Base-by-base conservation (phyloP, 176 grass and related monocot genomes). In the Poa pratensis region DNA sequence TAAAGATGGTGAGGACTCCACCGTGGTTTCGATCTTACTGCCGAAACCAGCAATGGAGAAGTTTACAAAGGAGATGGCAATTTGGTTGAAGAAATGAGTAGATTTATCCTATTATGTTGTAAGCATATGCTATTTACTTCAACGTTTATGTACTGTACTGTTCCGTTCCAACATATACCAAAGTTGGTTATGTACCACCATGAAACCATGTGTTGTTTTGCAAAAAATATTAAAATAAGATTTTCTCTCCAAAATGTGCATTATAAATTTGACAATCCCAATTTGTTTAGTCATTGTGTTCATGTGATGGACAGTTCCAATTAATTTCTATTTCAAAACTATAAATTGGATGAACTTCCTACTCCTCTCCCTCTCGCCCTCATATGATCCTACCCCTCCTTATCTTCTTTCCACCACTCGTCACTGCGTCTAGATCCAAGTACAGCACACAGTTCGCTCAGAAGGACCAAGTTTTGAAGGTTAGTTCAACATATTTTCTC, bases 41-140 rank as follows among this genome's bases (percentile, higher is more conserved):
- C 69, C 69, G 3, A 73, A 73, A 26, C 42, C 14, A 7, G 12
- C 42, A 26, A 73, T 73, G 69, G 69, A 73, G 6, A 73, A 73
- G 69, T 73, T 73, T 3, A 73, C 42, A 48, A 73, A 4, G 69
- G 69, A 73, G 69, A 73, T 73, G 69, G 22, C n/a, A 26, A 16
- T 26, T 48, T 73, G 69, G 69, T 45, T 73, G 42, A 73, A 73
- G 42, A 48, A 48, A 23, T 73, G 20, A 73, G 46, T 48, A 8
- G 22, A 0, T 13, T 24, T 3, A 24, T 18, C 13, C n/a, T 42
- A 72, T 3, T 65, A 0, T 46, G 40, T 72, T 71, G 10, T 0
- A 71, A 14, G 34, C 20, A 7, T 43, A 20, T 45, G 67, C 12
- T 70, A 70, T 42, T 69, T 70, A 11, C 37, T 70, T 70, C 3